Evolutionary conservation across 148 eudicot genomes (phyloP).

Genomic region (Dysphania ambrosioides): DNA sequence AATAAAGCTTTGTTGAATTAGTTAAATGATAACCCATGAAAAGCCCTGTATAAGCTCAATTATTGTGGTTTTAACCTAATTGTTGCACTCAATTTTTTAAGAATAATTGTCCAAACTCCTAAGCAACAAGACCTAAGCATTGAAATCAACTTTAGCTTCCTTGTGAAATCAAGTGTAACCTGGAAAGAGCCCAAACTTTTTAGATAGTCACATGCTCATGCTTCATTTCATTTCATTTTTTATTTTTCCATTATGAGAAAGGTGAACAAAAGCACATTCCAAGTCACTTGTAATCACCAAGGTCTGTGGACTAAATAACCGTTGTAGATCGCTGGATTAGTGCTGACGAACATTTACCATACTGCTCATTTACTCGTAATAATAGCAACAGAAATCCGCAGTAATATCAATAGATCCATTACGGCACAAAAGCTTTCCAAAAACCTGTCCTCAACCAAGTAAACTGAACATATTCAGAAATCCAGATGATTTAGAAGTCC

Average conservation of each 20-base stretch:
- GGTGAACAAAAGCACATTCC: not conserved
- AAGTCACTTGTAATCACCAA: not conserved
- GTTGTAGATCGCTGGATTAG: not conserved
- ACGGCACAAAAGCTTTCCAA: not conserved
- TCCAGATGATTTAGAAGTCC: not conserved
- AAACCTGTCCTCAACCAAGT: not conserved
- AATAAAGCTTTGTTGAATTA: not conserved
- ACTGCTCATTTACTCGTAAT: not conserved
- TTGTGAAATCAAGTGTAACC: too few species aligned
- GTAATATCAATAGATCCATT: not conserved
- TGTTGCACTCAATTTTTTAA: not conserved
- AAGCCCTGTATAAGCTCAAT: constrained; percentile 12
- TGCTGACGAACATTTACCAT: not conserved
- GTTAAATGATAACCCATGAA: not conserved
- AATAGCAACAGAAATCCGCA: not conserved
- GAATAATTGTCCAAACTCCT: too few species aligned
- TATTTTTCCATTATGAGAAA: too few species aligned
- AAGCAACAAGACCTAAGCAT: too few species aligned
- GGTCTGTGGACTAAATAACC: not conserved
- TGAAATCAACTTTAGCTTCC: too few species aligned
- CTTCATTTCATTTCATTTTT: too few species aligned
- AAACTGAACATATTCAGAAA: not conserved
- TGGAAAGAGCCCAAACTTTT: too few species aligned
- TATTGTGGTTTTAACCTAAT: constrained; percentile 3
- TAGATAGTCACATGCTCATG: too few species aligned